Base-by-base conservation (phyloP, 23 red algal species). In the Agarophyton chilense region DNA sequence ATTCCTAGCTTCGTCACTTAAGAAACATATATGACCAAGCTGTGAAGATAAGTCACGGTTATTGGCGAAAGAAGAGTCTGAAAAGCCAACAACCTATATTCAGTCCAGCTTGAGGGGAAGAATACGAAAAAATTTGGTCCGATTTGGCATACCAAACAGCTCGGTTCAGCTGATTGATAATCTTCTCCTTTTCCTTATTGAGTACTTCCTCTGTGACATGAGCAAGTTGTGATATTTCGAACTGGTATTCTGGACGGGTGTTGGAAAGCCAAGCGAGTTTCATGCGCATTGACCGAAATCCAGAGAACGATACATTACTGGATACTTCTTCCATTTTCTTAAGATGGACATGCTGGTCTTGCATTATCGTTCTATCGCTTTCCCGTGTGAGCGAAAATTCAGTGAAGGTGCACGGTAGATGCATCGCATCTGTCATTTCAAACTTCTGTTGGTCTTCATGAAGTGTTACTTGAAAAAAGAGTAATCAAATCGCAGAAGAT, bases 251-350 rank as follows among this genome's bases (percentile, higher is more conserved):
- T 12, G 72, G 55, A 16, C 75, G 52, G 7, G 72, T 91, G 2
- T 91, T 79, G 13, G 87, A 45, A 25, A 91, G 39, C 87, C 87
- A 91, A 50, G 56, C 73, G 6, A 81, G 34, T 29, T 81, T 91
- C 87, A 91, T 91, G 29, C 73, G 52, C 74, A 91, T 81, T 16
- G 72, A 79, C 40, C 73, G 29, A 50, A 91, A 91, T 13, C 21
- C 7, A 2, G 74, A 54, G 65, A 67, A 91, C 34, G 24, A 60
- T n/a, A 74, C 52, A 8, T 79, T 42, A 12, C 29, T 25, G 14
- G 73, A 55, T 7, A 91, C 55, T 44, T 68, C 39, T 32, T 91
- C 87, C 19, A 91, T 12, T 13, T 91, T 81, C 43, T 52, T 22
- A 3, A 91, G 38, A 29, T 91, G 81, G 4, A 0, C 22, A 21